A percentile compares a stretch with the other conserved stretches of the same genome.
phyloP scores from a whole-genome alignment of 148 eudicot species.

The Vaccinium myrtillus region DNA sequence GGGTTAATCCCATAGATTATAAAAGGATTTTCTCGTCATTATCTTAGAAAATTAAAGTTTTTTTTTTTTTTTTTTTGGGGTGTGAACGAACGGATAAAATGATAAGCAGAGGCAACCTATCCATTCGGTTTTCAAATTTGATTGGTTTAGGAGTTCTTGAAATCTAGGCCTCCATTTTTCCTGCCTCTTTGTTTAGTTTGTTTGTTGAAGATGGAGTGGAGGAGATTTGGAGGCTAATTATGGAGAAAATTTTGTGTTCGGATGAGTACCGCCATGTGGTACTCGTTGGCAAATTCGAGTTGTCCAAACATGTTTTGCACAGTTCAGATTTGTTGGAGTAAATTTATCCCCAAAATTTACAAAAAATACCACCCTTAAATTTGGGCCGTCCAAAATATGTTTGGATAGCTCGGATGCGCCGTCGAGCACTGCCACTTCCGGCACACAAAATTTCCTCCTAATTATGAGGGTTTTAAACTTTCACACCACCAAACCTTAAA shows the following conservation, averaged over 20 bases:
- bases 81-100: background rate
- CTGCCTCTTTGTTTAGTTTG: constrained; percentile 9
- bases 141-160: constrained; percentile 19
- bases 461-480: constrained; percentile 15
- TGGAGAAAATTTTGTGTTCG: no score
- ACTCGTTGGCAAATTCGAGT: no score
- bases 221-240: constrained; percentile 19
- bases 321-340: no score
- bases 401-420: no score
- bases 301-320: no score
- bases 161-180: constrained; percentile 22
- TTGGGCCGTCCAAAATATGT: no score
- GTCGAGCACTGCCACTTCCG: no score
- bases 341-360: no score
- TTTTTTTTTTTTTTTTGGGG: no score
- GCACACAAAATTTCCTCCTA: background rate
- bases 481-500: constrained; percentile 11
- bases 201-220: constrained; percentile 21
- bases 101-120: background rate
- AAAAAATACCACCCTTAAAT: no score
- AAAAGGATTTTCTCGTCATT: background rate
- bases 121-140: constrained; percentile 8
- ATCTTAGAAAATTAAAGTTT: background rate
- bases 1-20: background rate
- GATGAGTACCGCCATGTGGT: no score